Base-by-base conservation (phyloP, 176 grass and related monocot genomes). In the Carex scoparia region DNA sequence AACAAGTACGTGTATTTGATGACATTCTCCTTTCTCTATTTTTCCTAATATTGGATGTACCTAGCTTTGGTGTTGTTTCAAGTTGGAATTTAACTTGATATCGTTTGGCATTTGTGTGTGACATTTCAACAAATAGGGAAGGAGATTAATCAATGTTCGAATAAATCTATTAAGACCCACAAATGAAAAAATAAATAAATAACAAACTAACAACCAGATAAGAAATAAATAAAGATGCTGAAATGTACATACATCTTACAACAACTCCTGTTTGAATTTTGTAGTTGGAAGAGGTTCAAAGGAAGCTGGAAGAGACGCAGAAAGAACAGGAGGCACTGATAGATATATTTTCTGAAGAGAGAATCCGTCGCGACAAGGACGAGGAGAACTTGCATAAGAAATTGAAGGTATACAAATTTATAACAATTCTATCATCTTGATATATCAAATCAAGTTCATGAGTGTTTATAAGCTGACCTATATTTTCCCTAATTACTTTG, bases 251-350 rank as follows among this genome's bases (percentile, higher is more conserved):
- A n/a, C 15, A 18, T 54, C 27, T 75, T 64, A 82, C 59, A 66
- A 57, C 2, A 4, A 33, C 12, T 78, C 6, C n/a, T 65, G 11
- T 66, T 65, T 44, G 44, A 46, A 64, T 65, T 27, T 75, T 38
- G 18, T 85, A 99, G 96, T 60, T 99, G 78, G 90, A 99, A 89
- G 96, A 86, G 84, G 55, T 87, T 69, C 74, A 94, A 38, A 88
- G 89, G 75, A 91, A 95, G 80, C 81, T 99, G 71, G 93, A 95
- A 84, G 84, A 86, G 71, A 58, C 90, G 79, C 90, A 84, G 70
- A 94, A 94, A 76, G 96, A 99, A 78, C 96, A 99, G 84, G 96
- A 95, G 81, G 93, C 96, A 44, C 63, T 95, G 70, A 99, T 99
- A 0, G 91, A 92, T 31, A 89, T 99, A 48, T 99, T 99, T 87